Conservation (phyloP, 805 yeast genomes). For the Suhomyces tanzawaensis region DNA sequence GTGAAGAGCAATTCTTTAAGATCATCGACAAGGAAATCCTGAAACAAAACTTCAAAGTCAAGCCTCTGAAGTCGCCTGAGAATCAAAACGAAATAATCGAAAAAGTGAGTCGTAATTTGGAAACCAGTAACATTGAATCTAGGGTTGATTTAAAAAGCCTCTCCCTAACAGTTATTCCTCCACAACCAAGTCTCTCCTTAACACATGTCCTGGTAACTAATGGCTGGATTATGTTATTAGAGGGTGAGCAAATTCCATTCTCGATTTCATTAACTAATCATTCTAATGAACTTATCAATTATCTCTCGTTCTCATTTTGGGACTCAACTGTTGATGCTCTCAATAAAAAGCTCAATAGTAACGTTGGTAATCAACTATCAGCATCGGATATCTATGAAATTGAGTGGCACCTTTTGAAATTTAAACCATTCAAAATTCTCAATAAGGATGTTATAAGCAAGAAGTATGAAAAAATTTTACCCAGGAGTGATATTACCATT, state of each 20-base stretch:
- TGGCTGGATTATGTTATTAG: conserved; percentile 72
- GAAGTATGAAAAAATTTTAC: conserved; percentile 37
- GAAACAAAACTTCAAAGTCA: conserved; percentile 10
- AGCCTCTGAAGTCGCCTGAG: neutral
- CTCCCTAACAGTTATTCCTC: conserved; percentile 33
- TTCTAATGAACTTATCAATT: conserved; percentile 54
- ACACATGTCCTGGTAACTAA: conserved; percentile 53
- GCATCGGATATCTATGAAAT: conserved; percentile 70
- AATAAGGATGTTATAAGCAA: conserved; percentile 43
- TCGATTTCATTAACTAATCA: conserved; percentile 54
- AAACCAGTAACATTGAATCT: conserved; percentile 15
- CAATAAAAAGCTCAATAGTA: conserved; percentile 46
- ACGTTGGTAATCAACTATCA: conserved; percentile 34
- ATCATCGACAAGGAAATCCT: conserved; percentile 32
- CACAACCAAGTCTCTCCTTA: conserved; percentile 62
- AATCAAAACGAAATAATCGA: conserved; percentile 8
- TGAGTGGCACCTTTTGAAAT: conserved; percentile 62
- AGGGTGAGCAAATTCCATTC: conserved; percentile 64
- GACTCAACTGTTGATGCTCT: conserved; percentile 73
- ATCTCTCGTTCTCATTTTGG: conserved; percentile 58
- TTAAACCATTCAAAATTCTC: conserved; percentile 54
- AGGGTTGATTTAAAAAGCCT: conserved; percentile 20
- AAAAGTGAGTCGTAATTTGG: conserved; percentile 24
- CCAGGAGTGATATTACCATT: conserved; percentile 42
- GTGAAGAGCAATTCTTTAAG: conserved; percentile 45